These are phyloP conservation scores for Phaeolepiota aurea DNA, from an alignment of 768 basidiomycete genomes.

Conservation along the genomic window DNA sequence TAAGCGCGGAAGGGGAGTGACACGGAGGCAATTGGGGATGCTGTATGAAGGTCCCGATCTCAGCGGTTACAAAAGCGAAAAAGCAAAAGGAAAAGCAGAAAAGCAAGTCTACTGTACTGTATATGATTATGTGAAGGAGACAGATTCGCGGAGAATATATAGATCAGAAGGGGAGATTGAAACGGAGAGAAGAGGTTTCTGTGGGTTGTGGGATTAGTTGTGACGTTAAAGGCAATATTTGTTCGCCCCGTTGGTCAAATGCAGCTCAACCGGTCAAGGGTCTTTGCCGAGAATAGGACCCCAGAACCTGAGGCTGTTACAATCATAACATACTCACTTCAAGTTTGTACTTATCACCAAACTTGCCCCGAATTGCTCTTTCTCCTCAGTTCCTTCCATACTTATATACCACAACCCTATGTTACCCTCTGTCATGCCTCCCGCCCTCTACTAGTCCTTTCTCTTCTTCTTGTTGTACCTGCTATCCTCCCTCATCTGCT, in stretches of 20 bases:
- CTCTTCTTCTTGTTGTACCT: background rate
- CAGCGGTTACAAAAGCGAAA: no score
- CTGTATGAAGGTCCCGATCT: no score
- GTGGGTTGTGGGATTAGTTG: background rate
- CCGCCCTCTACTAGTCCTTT: constrained; percentile 5
- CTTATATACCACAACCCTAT: constrained; percentile 23
- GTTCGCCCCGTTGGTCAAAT: background rate
- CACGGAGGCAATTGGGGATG: no score
- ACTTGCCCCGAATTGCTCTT: constrained; percentile 10
- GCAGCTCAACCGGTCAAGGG: constrained; percentile 4
- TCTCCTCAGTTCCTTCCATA: constrained; percentile 15
- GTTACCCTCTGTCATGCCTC: constrained; percentile 13
- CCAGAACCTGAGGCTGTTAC: constrained; percentile 9
- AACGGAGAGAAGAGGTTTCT: constrained; percentile 1
- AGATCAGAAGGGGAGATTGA: constrained; percentile 2
- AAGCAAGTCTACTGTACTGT: no score
- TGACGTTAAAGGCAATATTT: background rate
- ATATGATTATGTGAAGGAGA: no score
- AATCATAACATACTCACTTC: constrained; percentile 3
- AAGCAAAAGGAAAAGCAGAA: no score
- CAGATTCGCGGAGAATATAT: background rate
- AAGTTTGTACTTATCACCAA: constrained; percentile 7
- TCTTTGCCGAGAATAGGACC: constrained; percentile 12
- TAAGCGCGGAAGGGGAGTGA: no score
- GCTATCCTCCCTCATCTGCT: constrained; percentile 2